phyloP scores from a whole-genome alignment of 768 basidiomycete species.

The Russula sp. region DNA sequence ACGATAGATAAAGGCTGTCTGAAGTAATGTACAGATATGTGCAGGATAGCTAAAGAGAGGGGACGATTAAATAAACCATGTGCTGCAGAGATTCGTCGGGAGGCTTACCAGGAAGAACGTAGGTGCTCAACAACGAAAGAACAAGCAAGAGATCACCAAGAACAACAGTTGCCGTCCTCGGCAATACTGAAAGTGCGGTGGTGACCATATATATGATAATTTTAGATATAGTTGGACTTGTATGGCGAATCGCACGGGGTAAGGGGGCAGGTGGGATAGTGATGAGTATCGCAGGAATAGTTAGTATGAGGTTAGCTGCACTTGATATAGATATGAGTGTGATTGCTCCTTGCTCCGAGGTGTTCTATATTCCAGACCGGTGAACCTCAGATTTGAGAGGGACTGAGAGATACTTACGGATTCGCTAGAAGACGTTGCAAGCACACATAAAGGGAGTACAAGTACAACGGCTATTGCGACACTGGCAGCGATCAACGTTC shows the following conservation, averaged over 20 bases:
- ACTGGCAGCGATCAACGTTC: conserved; percentile 45
- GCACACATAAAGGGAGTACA: conserved; percentile 51
- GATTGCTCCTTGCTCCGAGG: conserved; percentile 26
- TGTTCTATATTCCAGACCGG: conserved; percentile 24
- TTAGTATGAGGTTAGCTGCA: conserved; percentile 46
- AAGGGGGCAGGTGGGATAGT: conserved; percentile 48
- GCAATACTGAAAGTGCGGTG: conserved; percentile 40
- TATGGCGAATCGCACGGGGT: conserved; percentile 36
- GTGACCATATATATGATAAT: conserved; percentile 36
- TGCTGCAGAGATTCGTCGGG: background rate
- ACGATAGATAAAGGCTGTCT: conserved; percentile 79
- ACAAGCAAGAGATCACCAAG: conserved; percentile 45
- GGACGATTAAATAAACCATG: background rate
- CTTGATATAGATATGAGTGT: conserved; percentile 38
- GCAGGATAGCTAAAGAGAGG: conserved; percentile 48
- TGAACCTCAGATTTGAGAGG: background rate
- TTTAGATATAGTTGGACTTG: conserved; percentile 42
- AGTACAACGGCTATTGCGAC: conserved; percentile 41
- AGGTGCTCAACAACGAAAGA: conserved; percentile 48
- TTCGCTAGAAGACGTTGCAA: conserved; percentile 38
- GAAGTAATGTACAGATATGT: conserved; percentile 79
- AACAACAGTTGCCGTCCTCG: conserved; percentile 32
- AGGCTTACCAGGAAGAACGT: conserved; percentile 50
- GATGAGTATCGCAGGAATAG: conserved; percentile 51
- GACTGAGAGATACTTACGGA: conserved; percentile 30